Conservation (phyloP, 2,329 filamentous ascomycete species). For the Paramyrothecium sp. region DNA sequence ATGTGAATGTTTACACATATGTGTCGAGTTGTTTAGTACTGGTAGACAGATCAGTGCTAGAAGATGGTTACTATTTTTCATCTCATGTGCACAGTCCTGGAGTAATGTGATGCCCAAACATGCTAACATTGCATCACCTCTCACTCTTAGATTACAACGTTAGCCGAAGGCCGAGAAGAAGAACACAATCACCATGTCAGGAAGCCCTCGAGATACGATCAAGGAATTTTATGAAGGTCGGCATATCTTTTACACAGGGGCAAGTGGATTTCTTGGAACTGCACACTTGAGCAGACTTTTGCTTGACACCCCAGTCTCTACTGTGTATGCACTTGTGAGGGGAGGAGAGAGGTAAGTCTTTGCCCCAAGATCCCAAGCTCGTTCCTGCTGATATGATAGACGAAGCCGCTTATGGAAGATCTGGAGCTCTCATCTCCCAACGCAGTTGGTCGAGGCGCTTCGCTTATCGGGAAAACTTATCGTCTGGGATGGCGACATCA, state of each 20-base stretch:
- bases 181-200: neutral
- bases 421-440: neutral
- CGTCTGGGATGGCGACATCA: neutral
- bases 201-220: neutral
- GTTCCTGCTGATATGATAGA: neutral
- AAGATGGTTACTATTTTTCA: too few relatives aligned
- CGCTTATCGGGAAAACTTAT: neutral
- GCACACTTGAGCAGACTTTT: neutral
- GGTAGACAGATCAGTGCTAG: too few relatives aligned
- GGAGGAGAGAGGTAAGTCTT: neutral
- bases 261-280: neutral
- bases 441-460: neutral
- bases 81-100: too few relatives aligned
- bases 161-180: too few relatives aligned
- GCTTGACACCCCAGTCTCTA: neutral
- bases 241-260: neutral
- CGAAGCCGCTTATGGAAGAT: neutral
- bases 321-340: neutral
- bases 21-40: too few relatives aligned
- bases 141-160: too few relatives aligned
- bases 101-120: neutral
- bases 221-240: neutral
- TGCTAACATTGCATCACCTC: neutral
- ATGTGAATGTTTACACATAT: too few relatives aligned
- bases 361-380: neutral